A percentile compares a stretch with the other conserved stretches of the same genome.
These are phyloP conservation scores for Trametes sanguinea DNA, from an alignment of 768 basidiomycete species.

Conservation along the genomic window DNA sequence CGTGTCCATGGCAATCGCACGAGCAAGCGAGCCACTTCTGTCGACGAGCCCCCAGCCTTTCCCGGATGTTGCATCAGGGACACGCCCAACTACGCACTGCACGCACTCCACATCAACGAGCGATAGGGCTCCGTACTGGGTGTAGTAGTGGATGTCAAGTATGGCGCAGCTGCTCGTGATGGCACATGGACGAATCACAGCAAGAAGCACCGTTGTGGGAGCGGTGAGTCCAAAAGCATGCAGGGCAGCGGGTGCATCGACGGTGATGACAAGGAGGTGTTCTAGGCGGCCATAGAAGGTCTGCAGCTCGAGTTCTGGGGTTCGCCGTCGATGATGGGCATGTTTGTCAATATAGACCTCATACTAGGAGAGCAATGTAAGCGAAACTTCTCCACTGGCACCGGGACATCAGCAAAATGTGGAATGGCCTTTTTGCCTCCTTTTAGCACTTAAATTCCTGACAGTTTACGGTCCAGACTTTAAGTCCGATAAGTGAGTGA, in stretches of 20 bases:
- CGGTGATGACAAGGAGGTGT: constrained; percentile 31
- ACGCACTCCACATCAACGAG: too few species aligned
- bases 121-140: too few species aligned
- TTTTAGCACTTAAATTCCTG: too few species aligned
- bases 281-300: constrained; percentile 40
- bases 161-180: not conserved
- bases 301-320: not conserved
- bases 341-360: constrained; percentile 35
- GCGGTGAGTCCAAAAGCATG: too few species aligned
- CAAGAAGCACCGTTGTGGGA: constrained; percentile 26
- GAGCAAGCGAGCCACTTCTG: not conserved
- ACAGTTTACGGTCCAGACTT: too few species aligned
- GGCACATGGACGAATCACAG: constrained; percentile 27
- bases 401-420: too few species aligned
- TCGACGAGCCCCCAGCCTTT: too few species aligned
- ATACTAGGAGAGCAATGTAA: constrained; percentile 31
- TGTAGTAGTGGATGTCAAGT: constrained; percentile 27
- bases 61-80: not conserved
- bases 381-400: not conserved
- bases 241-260: not conserved
- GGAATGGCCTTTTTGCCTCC: too few species aligned
- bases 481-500: too few species aligned
- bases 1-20: not conserved
- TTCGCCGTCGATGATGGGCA: constrained; percentile 14
- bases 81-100: too few species aligned